Evolutionary conservation across 2,329 filamentous ascomycete species (phyloP).

Genomic region (Phoma herbarum): DNA sequence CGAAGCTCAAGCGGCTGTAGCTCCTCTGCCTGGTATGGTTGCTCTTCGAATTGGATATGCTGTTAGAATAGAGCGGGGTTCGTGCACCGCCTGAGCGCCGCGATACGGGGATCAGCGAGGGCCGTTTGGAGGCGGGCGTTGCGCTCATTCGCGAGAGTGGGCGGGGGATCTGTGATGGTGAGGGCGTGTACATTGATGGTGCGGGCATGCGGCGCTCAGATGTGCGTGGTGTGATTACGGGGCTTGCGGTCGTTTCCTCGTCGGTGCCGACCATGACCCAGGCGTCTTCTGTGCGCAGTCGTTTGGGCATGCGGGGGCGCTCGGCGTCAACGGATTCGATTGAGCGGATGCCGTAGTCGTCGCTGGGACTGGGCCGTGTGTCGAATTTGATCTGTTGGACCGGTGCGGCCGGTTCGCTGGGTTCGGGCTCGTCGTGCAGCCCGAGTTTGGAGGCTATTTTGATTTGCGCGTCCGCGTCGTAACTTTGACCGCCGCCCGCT

Average conservation of each 20-base stretch:
- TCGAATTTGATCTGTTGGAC: constrained; percentile 36
- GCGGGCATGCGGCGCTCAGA: constrained; percentile 44
- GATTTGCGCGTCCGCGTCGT: constrained; percentile 61
- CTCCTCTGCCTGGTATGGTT: constrained; percentile 32
- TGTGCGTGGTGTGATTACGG: constrained; percentile 48
- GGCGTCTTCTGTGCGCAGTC: constrained; percentile 57
- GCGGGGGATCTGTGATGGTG: constrained; percentile 49
- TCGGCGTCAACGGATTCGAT: constrained; percentile 56
- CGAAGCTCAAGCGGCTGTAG: constrained; percentile 45
- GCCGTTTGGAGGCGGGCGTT: constrained; percentile 37
- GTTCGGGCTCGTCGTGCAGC: constrained; percentile 31
- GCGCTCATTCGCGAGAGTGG: constrained; percentile 37
- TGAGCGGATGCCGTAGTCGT: constrained; percentile 57
- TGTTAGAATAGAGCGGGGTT: constrained; percentile 29
- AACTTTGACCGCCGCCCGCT: constrained; percentile 80
- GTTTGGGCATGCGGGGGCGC: constrained; percentile 57
- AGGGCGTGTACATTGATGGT: constrained; percentile 36
- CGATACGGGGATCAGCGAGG: constrained; percentile 56
- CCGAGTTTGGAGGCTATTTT: constrained; percentile 38
- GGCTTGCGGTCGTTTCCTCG: constrained; percentile 65
- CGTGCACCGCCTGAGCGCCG: constrained; percentile 49
- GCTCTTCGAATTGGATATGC: constrained; percentile 14
- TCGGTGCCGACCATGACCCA: constrained; percentile 59
- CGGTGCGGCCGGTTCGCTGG: constrained; percentile 24
- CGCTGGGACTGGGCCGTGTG: constrained; percentile 40